Conservation (phyloP, 495 filamentous ascomycete genomes). For the Collariella sp. region DNA sequence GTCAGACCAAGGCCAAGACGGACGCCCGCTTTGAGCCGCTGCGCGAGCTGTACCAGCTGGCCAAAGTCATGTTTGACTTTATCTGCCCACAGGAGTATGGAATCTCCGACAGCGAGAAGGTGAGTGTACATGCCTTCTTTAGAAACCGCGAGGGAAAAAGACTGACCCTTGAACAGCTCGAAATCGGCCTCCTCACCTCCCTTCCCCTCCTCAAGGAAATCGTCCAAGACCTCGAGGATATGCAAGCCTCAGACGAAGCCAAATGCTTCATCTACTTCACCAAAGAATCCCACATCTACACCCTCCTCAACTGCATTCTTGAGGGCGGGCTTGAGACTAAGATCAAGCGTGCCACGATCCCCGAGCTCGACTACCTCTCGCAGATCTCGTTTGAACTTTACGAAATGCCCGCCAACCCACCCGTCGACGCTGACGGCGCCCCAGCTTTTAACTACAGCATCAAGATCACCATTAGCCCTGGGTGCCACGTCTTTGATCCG, state of each 20-base stretch:
- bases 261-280: constrained; percentile 99
- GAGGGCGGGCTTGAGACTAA: constrained; percentile 94
- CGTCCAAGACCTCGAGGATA: constrained; percentile 91
- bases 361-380: constrained; percentile 94
- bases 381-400: constrained; percentile 98
- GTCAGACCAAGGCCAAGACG: constrained; percentile 68
- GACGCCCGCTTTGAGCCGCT: constrained; percentile 80
- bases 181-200: constrained; percentile 91
- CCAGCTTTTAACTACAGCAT: constrained; percentile 83
- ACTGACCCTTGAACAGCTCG: constrained; percentile 43
- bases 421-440: constrained; percentile 32
- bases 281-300: constrained; percentile 98
- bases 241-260: constrained; percentile 84
- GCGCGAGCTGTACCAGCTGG: constrained; percentile 82
- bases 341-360: constrained; percentile 79
- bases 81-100: constrained; percentile 98
- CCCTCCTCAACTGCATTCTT: constrained; percentile 91
- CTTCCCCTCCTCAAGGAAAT: constrained; percentile 91
- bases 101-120: constrained; percentile 84
- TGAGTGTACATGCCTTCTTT: constrained; percentile 12
- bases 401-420: constrained; percentile 70
- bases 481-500: constrained; percentile 91
- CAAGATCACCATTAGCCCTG: constrained; percentile 88
- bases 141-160: constrained; percentile 3
- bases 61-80: constrained; percentile 95